Evolutionary conservation across 2,329 filamentous ascomycete species (phyloP), one percentile per base, ranked within the genome.

Genomic region (Neurospora sp.): DNA sequence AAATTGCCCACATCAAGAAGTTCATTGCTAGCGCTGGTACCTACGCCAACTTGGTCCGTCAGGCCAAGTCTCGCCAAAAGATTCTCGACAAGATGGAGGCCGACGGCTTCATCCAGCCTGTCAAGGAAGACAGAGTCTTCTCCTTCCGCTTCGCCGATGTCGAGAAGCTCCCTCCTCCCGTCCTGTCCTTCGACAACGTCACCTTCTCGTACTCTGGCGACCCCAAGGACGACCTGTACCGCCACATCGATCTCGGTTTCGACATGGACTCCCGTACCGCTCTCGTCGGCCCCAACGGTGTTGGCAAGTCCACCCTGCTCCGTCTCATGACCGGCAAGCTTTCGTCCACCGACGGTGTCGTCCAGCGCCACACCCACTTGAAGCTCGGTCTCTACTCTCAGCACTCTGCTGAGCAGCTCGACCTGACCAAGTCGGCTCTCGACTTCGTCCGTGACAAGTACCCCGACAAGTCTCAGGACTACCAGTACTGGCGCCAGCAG

Each of bases 21-120:
- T 99, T 99, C 87, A 99, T 99, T 81, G 96, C 96, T 79, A 97
- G 95, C 72, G 96, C 96, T 70, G 96, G 96, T 94, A 99, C 96
- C 72, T 99, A 99, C 79, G 96, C 96, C 88, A 99, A 99, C 86
- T 87, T 99, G 86, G 96, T 99, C 80, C 89, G 92, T 81, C 96
- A 99, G 84, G 96, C 96, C 83, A 99, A 99, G 87, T 98, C 96
- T 62, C 90, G 96, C 74, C 96, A 99, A 84, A 99, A 99, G 92
- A 98, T 98, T 82, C 87, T 98, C 75, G 96, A 99, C 88, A 99
- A 99, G 90, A 99, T 99, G 96, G 95, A 98, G 87, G 96, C 96
- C 76, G 96, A 99, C 78, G 96, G 96, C 75, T 96, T 98, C 82
- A 98, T 99, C 80, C 91, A 99, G 83, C 92, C 93, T 70, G 93